phyloP scores from a whole-genome alignment of 2,329 filamentous ascomycete genomes.

The Aspergillus tanneri region DNA sequence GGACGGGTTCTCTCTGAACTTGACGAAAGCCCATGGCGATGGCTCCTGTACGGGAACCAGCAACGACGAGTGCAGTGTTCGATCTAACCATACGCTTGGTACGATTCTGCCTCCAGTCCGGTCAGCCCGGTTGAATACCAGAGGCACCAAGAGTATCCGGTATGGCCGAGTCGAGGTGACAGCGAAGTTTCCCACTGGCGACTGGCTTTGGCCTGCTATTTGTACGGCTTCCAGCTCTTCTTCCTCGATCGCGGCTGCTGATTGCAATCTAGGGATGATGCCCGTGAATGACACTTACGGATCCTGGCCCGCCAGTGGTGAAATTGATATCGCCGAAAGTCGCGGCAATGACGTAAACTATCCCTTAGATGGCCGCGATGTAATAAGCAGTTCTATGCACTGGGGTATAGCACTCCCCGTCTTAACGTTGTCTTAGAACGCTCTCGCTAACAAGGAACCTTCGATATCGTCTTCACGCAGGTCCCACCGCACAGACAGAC shows the following conservation, averaged over 20 bases:
- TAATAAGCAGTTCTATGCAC: conserved; percentile 40
- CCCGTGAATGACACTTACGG: conserved; percentile 51
- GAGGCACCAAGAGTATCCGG: conserved; percentile 47
- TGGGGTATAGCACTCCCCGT: too few relatives aligned
- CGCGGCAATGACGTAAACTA: conserved; percentile 47
- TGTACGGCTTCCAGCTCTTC: too few relatives aligned
- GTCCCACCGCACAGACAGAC: too few relatives aligned
- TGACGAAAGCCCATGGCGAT: conserved; percentile 30
- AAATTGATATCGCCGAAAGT: conserved; percentile 55
- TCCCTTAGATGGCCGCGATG: conserved; percentile 43
- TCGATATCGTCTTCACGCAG: too few relatives aligned
- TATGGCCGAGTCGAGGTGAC: conserved; percentile 57
- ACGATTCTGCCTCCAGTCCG: conserved; percentile 53
- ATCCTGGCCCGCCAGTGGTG: conserved; percentile 52
- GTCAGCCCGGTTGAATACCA: conserved; percentile 51
- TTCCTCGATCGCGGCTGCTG: too few relatives aligned
- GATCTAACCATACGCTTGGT: conserved; percentile 46
- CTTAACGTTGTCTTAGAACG: too few relatives aligned
- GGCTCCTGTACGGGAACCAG: conserved; percentile 4
- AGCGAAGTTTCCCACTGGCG: conserved; percentile 53
- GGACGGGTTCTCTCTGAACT: too few relatives aligned
- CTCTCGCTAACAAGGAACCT: too few relatives aligned
- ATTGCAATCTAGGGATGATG: too few relatives aligned
- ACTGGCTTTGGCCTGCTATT: conserved; percentile 57
- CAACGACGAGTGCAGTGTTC: too few relatives aligned